Evolutionary conservation across 164 flowering plant species (phyloP).

Genomic region (Santalum album): DNA sequence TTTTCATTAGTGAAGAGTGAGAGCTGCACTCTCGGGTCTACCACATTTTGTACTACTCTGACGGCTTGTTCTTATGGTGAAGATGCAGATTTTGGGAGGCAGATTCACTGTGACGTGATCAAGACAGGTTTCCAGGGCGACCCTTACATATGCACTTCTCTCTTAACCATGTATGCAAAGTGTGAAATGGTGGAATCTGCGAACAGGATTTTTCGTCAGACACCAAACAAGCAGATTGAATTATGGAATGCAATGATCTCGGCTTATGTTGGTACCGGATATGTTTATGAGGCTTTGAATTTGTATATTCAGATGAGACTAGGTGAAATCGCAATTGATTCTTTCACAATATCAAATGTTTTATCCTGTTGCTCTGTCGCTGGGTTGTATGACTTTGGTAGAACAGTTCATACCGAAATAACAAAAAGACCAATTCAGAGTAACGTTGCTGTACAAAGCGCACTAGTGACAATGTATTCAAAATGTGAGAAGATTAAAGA

Average conservation of each 20-base stretch:
- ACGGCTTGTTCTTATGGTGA: conserved; percentile 36
- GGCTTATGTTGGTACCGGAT: conserved; percentile 26
- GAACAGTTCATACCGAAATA: conserved; percentile 40
- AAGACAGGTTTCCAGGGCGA: conserved; percentile 38
- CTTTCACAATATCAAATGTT: conserved; percentile 31
- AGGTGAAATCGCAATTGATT: conserved; percentile 20
- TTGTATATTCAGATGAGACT: conserved; percentile 27
- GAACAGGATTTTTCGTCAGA: conserved; percentile 21
- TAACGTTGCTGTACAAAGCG: conserved; percentile 33
- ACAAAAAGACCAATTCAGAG: conserved; percentile 30
- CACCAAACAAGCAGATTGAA: conserved; percentile 22
- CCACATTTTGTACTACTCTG: conserved; percentile 36
- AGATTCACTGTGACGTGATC: conserved; percentile 43
- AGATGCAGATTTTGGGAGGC: conserved; percentile 28
- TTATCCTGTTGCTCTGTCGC: conserved; percentile 32
- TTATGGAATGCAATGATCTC: conserved; percentile 55
- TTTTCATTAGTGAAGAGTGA: conserved; percentile 31
- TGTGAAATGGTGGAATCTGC: conserved; percentile 27
- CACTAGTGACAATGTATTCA: conserved; percentile 46
- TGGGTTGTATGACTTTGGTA: conserved; percentile 30
- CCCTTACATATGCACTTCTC: conserved; percentile 42
- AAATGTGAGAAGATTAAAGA: conserved; percentile 32
- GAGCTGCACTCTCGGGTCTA: conserved; percentile 22
- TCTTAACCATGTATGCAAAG: conserved; percentile 49
- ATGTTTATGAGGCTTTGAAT: conserved; percentile 26